Evolutionary conservation across 495 filamentous ascomycete genomes (phyloP), one percentile per base, ranked within the genome.

Genomic region (Hypoxylon perforatum): DNA sequence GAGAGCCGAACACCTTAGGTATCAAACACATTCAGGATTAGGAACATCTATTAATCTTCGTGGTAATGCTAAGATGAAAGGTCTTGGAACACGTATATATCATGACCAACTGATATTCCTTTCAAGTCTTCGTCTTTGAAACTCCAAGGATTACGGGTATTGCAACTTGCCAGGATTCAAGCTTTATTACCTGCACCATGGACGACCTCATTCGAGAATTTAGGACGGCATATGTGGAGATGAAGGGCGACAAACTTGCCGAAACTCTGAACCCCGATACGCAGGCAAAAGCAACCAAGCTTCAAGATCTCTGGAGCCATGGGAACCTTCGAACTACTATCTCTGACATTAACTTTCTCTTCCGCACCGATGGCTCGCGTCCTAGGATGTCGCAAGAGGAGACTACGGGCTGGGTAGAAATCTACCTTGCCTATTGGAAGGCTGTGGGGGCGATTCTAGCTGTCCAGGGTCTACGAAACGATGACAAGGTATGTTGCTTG

Each of bases 351-450:
- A 70, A 70, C 28, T 75, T 68, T 30, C 57, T 75, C 14, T 62
- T 75, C 48, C 53, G 69, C 47, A 42, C 65, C 46, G 70, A 75
- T 17, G 66, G 60, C 47, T 44, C 66, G 4, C 66, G 72, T 49
- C 59, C 51, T 0, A 81, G 79, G 41, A 63, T 93, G 0, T 76
- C 86, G 4, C 85, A 87, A 45, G 81, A 87, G 9, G 91, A 96
- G 71, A 80, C 86, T 23, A 81, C 80, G 47, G 86, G 88, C 1
- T 97, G 94, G 95, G 77, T 89, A 2, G 92, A 96, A 22, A 87
- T 97, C 11, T 97, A 93, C 70, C 77, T 83, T 44, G 82, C 86
- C 6, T 97, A 92, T 73, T 98, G 93, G 92, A 91, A 89, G 64
- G 90, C 91, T 21, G 74, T 90, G 14, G 88, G 86, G 25, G 88